Base-by-base conservation (phyloP, 441 rosid genomes). In the Euphorbia corollata region DNA sequence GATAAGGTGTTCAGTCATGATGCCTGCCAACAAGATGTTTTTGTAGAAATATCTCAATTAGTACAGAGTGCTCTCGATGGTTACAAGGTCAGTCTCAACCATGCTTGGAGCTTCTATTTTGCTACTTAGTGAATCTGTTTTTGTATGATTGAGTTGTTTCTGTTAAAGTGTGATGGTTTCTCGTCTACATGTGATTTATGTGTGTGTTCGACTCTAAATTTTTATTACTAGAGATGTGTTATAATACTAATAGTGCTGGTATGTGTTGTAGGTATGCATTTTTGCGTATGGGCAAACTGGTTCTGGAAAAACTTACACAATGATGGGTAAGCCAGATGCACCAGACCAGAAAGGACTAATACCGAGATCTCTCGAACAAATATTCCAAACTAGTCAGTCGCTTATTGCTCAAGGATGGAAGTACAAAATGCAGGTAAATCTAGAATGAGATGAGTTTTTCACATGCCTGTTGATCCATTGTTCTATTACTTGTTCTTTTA, bases 261-360 rank as follows among this genome's bases (percentile, higher is more conserved):
- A 18, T 55, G 24, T 16, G 73, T 57, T 60, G 75, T 79, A 94
- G 99, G 98, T 94, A 11, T 94, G 99, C 74, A 91, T 94, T 59
- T 94, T 94, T 85, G 99, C 99, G 36, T 94, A 94, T 57, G 99
- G 99, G 32, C 98, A 94, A 68, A 94, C 99, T 6, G 99, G 99
- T 59, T 91, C 99, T 0, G 98, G 99, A 0, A 94, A 94, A 80
- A 94, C 99, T 6, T 94, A 94, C 72, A 94, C 99, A 11, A 91
- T 94, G 99, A 86, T 94, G 98, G 99, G 99, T 41, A 88, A 82
- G 74, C 89, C 97, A 32, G 90, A 87, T 71, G 75, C 78, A 10
- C 64, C 75, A 36, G 96, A 83, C 38, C 87, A 85, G 72, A 88
- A 87, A 75, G 99, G 99, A 18, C 66, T 94, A 67, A 94, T 94